Base-by-base conservation (phyloP, 106 monocot species). In the Dactylorhiza incarnata region DNA sequence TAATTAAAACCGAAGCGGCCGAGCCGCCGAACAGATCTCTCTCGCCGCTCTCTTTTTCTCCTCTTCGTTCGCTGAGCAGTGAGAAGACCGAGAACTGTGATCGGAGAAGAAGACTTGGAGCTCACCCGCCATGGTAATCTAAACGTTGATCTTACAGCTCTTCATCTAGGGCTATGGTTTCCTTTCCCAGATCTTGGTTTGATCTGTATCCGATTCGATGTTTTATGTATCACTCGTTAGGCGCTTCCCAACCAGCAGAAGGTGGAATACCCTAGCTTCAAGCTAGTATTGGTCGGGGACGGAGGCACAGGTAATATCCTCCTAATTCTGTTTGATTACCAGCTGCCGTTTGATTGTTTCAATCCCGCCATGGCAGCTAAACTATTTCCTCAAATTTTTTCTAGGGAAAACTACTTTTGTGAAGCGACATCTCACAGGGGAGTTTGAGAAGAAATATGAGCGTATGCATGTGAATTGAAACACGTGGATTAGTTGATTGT, bases 381-480 rank as follows among this genome's bases (percentile, higher is more conserved):
- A 29, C 11, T 29, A 26, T 65, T 3, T 65, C 26, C 45, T 61
- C 45, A 59, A 59, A 58, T 47, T 72, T 5, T 37, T 37, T 15
- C 73, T 47, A 84, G 87, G 87, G 58, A 87, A 87, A 68, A 87
- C 87, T 49, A 84, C 84, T 7, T 87, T 84, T 51, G 82, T 87
- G 45, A 87, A 87, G 84, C 78, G 87, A 79, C 87, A 87, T 82
- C 74, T 82, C 6, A 87, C 87, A 8, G 87, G 87, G 55, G 87
- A 87, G 72, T 87, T 87, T 49, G 87, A 87, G 81, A 87, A 87
- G 81, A 81, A 79, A 76, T 87, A 84, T 73, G 87, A 87, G 63
- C 87, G 90, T 90, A 80, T 68, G 84, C 12, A 22, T 67, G 20
- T 19, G 19, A 22, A 48, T 15, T 53, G 6, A 11, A 25, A 16